phyloP scores from a whole-genome alignment of 2,329 filamentous ascomycete species.

The Drechslerella dactyloides region DNA sequence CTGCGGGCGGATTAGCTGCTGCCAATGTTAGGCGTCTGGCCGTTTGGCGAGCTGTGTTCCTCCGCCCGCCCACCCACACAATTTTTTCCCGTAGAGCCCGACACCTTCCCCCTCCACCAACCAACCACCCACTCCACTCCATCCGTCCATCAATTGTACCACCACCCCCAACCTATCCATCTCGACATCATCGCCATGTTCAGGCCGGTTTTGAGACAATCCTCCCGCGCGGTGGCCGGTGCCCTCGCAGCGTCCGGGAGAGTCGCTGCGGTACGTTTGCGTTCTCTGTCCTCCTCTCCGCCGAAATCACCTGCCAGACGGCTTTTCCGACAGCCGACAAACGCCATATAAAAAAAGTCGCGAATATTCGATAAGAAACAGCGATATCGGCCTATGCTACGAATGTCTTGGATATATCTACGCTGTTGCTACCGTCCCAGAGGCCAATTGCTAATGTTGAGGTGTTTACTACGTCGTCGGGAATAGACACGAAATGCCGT shows the following conservation, averaged over 20 bases:
- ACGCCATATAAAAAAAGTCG: conserved; percentile 57
- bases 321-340: conserved; percentile 60
- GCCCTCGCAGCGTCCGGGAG: conserved; percentile 89
- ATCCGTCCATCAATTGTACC: conserved; percentile 49
- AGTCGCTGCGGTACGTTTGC: conserved; percentile 88
- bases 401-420: conserved; percentile 38
- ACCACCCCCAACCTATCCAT: conserved; percentile 55
- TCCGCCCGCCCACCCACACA: conserved; percentile 38
- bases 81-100: conserved; percentile 49
- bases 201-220: conserved; percentile 97
- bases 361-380: conserved; percentile 57
- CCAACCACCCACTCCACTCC: conserved; percentile 51
- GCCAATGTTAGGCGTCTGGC: conserved; percentile 19
- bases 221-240: conserved; percentile 83
- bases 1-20: conserved; percentile 15
- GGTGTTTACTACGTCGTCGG: conserved; percentile 57
- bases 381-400: conserved; percentile 56
- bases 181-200: conserved; percentile 75
- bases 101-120: conserved; percentile 44
- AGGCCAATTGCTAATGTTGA: conserved; percentile 58
- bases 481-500: conserved; percentile 81
- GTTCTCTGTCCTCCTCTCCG: conserved; percentile 56
- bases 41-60: conserved; percentile 12
- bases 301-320: conserved; percentile 59
- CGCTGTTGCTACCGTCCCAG: conserved; percentile 44